Base-by-base conservation (phyloP, 2,329 filamentous ascomycete genomes). In the Ascochyta fabae region DNA sequence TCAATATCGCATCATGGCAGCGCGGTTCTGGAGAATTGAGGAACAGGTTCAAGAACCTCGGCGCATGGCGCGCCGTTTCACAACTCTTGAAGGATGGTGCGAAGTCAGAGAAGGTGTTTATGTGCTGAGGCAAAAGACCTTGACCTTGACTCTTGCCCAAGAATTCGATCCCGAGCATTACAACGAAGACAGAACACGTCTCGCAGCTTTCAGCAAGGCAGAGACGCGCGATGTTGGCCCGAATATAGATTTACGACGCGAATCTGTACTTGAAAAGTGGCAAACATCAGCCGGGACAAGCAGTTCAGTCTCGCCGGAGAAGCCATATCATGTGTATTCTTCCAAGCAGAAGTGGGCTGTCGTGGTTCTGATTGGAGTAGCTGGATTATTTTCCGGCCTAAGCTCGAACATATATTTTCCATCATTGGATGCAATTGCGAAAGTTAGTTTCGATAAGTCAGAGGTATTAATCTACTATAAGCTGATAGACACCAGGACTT, bases 401-500 rank as follows among this genome's bases (percentile, higher is more conserved):
- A 77, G 76, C 5, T 75, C 77, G 6, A 78, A 78, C 53, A 80
- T 81, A 44, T 81, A 81, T 61, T 78, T 81, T 49, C 79, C 79
- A 4, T 72, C 77, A 5, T 64, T 81, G 31, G 71, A 71, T 47
- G 68, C 68, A 4, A 57, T 67, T 12, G 55, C 60, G 9, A 19
- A 2, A 19, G 19, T 19, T 19, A 19, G 19, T 19, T 19, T 19
- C 19, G 19, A 19, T 19, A 19, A 19, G 19, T 19, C 19, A 19
- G 19, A 19, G 19, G 19, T 19, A 19, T 19, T 19, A 19, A 19
- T 19, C 19, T 19, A 19, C 19, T 19, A 19, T 19, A 19, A 19
- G 27, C 27, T 29, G 27, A 29, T 9, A 10, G 4, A 29, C 27
- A 19, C 38, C 39, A 57, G n/a, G 73, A 76, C 15, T 60, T 78